Conservation (phyloP, 2,329 filamentous ascomycete genomes). For the Pyrenophora seminiperda region DNA sequence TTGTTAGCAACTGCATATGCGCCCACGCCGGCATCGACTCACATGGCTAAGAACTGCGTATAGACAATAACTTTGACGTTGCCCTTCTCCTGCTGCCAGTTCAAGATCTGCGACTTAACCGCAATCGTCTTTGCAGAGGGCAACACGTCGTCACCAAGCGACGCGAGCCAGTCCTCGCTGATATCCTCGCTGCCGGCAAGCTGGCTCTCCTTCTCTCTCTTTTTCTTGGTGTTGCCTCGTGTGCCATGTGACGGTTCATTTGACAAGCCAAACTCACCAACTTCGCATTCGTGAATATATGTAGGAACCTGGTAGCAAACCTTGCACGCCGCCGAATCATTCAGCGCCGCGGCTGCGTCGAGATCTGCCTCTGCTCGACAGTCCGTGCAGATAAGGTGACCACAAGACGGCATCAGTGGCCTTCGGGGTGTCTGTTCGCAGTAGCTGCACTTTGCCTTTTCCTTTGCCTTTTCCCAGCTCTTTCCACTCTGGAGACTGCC, state of each 20-base stretch:
- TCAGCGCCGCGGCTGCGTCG: conserved; percentile 28
- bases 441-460: conserved; percentile 52
- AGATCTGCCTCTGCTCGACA: conserved; percentile 52
- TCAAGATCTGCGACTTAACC: conserved; percentile 53
- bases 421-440: conserved; percentile 51
- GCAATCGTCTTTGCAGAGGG: conserved; percentile 55
- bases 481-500: conserved; percentile 38
- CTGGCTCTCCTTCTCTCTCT: conserved; percentile 17
- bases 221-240: conserved; percentile 22
- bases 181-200: conserved; percentile 37
- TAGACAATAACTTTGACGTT: conserved; percentile 64
- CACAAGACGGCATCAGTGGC: conserved; percentile 57
- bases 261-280: conserved; percentile 20
- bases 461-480: conserved; percentile 46
- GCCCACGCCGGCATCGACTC: conserved; percentile 2
- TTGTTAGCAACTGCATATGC: conserved; percentile 7
- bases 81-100: conserved; percentile 53
- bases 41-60: conserved; percentile 62
- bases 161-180: conserved; percentile 46
- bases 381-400: conserved; percentile 60
- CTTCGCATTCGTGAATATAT: conserved; percentile 26
- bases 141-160: conserved; percentile 45
- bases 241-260: conserved; percentile 18
- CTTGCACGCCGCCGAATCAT: conserved; percentile 30
- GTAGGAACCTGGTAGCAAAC: conserved; percentile 42